phyloP scores from a whole-genome alignment of 148 eudicot genomes.

The Rhododendron henanense region DNA sequence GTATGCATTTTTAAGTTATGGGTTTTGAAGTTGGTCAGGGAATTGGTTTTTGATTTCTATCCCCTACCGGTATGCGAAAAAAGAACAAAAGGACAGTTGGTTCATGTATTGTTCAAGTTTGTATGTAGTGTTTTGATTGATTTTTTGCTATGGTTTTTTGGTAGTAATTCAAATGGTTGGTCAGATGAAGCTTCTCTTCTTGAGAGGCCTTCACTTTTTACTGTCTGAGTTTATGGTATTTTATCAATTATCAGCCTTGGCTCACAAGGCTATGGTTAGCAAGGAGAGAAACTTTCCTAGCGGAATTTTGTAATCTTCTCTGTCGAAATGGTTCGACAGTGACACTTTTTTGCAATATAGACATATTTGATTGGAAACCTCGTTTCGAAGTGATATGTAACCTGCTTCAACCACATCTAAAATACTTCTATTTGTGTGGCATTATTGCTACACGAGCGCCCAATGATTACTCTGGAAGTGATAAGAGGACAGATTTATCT shows the following conservation, averaged over 20 bases:
- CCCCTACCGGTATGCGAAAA: not conserved
- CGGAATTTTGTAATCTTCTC: not conserved
- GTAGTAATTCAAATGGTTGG: not conserved
- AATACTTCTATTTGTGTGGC: no score
- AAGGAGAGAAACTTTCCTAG: not conserved
- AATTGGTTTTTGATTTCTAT: not conserved
- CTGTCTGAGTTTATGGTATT: not conserved
- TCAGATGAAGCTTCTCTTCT: not conserved
- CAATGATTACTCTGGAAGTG: not conserved
- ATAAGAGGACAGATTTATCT: not conserved
- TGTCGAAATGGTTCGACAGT: no score
- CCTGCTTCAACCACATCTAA: not conserved
- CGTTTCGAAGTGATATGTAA: not conserved
- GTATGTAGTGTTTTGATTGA: not conserved
- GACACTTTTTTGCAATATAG: not conserved
- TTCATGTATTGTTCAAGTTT: not conserved
- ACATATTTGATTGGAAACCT: not conserved
- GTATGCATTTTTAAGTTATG: not conserved
- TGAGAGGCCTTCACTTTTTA: not conserved
- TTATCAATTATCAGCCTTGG: not conserved
- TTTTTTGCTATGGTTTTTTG: not conserved
- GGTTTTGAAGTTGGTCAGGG: conserved; percentile 2
- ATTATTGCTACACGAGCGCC: not conserved
- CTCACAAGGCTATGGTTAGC: not conserved
- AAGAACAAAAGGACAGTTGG: not conserved